Percentiles rank a stretch among this genome's conserved stretches.
Conservation (phyloP, 805 yeast genomes). For the Cyberlindnera meyerae region DNA sequence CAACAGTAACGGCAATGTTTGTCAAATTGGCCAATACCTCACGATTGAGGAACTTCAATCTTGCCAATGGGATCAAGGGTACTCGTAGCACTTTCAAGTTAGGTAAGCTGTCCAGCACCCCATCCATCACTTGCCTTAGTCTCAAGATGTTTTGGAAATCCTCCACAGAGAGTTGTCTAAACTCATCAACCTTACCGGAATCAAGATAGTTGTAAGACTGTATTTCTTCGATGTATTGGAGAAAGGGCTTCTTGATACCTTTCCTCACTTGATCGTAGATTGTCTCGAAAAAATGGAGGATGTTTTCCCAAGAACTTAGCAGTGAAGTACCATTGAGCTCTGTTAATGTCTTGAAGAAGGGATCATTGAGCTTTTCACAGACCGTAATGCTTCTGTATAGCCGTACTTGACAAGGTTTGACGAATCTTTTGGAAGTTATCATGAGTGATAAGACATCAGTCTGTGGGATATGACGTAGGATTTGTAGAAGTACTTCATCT, state of each 20-base stretch:
- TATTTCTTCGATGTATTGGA: constrained; percentile 19
- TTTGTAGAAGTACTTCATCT: constrained; percentile 12
- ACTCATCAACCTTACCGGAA: constrained; percentile 19
- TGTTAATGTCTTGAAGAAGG: constrained; percentile 9
- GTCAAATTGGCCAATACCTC: neutral
- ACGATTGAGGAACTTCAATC: constrained; percentile 3
- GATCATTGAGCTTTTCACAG: constrained; percentile 24
- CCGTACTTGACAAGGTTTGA: constrained; percentile 15
- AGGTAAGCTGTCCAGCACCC: constrained; percentile 12
- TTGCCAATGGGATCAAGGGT: constrained; percentile 19
- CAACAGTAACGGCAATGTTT: constrained; percentile 2
- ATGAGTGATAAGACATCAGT: constrained; percentile 16
- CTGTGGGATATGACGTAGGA: constrained; percentile 16
- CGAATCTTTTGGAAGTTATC: constrained; percentile 11
- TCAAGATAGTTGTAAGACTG: constrained; percentile 20
- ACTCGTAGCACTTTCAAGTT: constrained; percentile 13
- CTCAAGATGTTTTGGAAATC: constrained; percentile 15
- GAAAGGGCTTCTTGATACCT: constrained; percentile 1
- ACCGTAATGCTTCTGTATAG: constrained; percentile 19
- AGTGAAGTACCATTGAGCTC: constrained; percentile 1
- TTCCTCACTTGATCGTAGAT: too few species aligned
- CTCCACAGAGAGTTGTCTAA: constrained; percentile 7
- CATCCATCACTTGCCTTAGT: constrained; percentile 22
- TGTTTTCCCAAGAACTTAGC: constrained; percentile 11
- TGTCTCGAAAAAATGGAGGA: constrained; percentile 14